phyloP scores from a whole-genome alignment of 805 yeast species.

The Naumovozyma baii region DNA sequence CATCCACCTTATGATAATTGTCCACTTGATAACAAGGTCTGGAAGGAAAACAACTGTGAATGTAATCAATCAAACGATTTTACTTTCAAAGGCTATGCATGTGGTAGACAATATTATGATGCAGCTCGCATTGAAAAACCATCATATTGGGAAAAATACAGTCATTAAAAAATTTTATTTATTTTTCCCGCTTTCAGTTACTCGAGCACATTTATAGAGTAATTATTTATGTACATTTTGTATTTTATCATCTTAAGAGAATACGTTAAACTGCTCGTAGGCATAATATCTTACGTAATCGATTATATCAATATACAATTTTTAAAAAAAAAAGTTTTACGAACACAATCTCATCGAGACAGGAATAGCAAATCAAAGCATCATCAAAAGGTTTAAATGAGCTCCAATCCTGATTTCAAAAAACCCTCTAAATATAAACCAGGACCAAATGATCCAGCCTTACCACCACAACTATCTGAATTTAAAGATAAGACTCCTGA shows the following conservation, averaged over 20 bases:
- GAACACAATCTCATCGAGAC: neutral
- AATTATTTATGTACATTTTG: too few relatives aligned
- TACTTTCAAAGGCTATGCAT: constrained; percentile 61
- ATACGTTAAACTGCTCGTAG: too few relatives aligned
- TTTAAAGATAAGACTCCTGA: constrained; percentile 54
- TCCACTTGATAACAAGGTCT: constrained; percentile 57
- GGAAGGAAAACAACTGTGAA: constrained; percentile 53
- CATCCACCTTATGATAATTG: constrained; percentile 71
- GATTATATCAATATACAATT: too few relatives aligned
- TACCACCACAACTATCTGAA: constrained; percentile 77
- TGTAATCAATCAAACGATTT: constrained; percentile 68
- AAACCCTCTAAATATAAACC: constrained; percentile 36
- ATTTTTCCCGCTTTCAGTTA: neutral
- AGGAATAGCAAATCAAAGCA: too few relatives aligned
- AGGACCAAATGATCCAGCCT: constrained; percentile 51
- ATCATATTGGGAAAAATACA: constrained; percentile 46
- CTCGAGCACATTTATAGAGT: too few relatives aligned
- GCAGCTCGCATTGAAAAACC: constrained; percentile 46
- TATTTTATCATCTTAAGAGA: too few relatives aligned
- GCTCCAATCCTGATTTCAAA: constrained; percentile 4
- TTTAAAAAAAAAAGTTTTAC: too few relatives aligned
- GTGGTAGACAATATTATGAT: constrained; percentile 52
- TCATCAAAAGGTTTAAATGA: too few relatives aligned
- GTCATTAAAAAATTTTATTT: neutral
- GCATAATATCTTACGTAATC: too few relatives aligned